Base-by-base conservation (phyloP, 2,329 filamentous ascomycete genomes). In the Pseudocercospora macadamiae region DNA sequence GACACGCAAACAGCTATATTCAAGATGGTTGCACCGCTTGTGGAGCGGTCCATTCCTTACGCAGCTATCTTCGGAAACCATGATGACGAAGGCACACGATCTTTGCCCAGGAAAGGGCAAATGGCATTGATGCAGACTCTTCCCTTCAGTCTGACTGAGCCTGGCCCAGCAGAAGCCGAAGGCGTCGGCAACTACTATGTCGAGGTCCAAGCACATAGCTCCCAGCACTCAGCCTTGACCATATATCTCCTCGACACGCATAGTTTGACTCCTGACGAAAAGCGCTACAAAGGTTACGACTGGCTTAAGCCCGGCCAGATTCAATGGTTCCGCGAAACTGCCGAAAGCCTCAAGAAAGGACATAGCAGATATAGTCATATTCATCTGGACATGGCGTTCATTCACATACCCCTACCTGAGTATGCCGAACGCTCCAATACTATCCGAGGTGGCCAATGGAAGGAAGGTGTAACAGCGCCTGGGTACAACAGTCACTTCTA, bases 11-110 rank as follows among this genome's bases (percentile, higher is more conserved):
- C 89, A 61, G 90, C 93, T 34, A 89, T 99, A 59, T 96, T 96
- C 81, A 99, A 99, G 76, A 91, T 93, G 69, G 89, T 91, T 4
- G 87, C 90, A 48, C 82, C 96, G 10, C 85, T 99, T 51, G 89
- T 91, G 62, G 86, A 91, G 73, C 90, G 90, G 73, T 91, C 91
- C 69, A 91, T 97, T 34, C 95, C 95, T 0, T 97, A 96, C 70
- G 90, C 92, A 14, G 88, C 89, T 61, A 97, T 99, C 60, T 97
- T 97, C 70, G 95, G 95, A 57, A 99, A 99, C 73, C 95, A 99
- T 74, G 95, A 99, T 71, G 93, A 97, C 69, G 93, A 97, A 79
- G 88, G 88, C 30, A 48, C 57, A 9, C 61, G 64, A 8, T 67
- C 68, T 19, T 83, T 97, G 64, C 85, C 87, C 14, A 89, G 95